Evolutionary conservation across 331 rosid genomes (phyloP), one percentile per base, ranked within the genome.

Genomic region (Acacia pycnantha): DNA sequence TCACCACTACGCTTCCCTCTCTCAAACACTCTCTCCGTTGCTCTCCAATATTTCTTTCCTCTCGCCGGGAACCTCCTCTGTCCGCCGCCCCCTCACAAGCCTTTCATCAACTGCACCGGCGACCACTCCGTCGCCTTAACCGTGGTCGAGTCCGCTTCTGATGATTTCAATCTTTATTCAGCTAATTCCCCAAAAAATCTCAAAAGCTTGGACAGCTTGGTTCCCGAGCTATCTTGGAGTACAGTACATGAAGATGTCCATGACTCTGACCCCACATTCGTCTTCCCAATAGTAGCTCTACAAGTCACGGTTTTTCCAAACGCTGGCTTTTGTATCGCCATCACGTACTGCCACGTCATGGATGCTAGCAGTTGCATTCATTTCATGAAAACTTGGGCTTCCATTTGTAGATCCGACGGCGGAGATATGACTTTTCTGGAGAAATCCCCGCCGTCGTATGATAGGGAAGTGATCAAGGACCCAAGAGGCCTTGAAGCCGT

Each of bases 351-450:
- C 43, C 95, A 91, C 2, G 82, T 78, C 11, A 84, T 85, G n/a
- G 93, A 88, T 56, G 95, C 77, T 11, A 69, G 48, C 3, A 66
- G 82, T 8, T 83, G 88, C 21, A 66, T 74, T 66, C 59, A 84
- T 56, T 91, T 91, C 71, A 74, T 89, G 83, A 89, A 82, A 41
- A 54, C 88, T 0, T 91, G 96, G 92, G 86, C 92, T 67, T 74
- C 65, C 43, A 24, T 89, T 14, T 84, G 87, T 67, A 37, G 26
- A 78, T 61, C 41, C 2, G 15, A 40, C 2, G 78, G 73, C 0
- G 33, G 66, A 6, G 74, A 76, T 31, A 16, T 40, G 46, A 40
- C 19, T 4, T 29, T 53, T 50, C 12, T 73, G 4, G 81, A 79
- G 33, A 74, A 79, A 15, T 53, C 80, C 16, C 31, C 24, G 0